Base-by-base conservation (phyloP, 495 filamentous ascomycete species). In the Aspergillus olivimuriae region DNA sequence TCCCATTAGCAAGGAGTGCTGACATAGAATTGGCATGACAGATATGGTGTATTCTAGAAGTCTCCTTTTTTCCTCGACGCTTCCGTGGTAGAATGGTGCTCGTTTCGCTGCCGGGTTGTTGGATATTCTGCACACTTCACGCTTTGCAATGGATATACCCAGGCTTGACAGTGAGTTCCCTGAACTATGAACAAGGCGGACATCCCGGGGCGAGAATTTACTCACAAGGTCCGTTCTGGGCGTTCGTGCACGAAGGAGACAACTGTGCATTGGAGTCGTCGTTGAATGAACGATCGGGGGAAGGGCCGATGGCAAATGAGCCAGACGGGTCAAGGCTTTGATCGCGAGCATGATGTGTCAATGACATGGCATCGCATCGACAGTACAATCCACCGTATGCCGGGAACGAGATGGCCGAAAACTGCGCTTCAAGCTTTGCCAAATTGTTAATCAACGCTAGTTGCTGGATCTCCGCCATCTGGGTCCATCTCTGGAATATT, bases 371-470 rank as follows among this genome's bases (percentile, higher is more conserved):
- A 48, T 52, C 50, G 21, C 37, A 38, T 16, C 55, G 49, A 42
- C 48, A 44, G 38, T 67, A 70, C 8, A 70, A 49, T 38, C 51
- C 56, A 16, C 60, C 61, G 39, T 59, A 65, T 11, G 49, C 52
- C 28, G 58, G 57, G 43, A 65, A 63, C 2, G 22, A 19, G 19
- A 64, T 56, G 22, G 44, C 41, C 2, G 54, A 44, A 1, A 63
- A 37, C 32, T 66, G 41, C 18, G 41, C 50, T 48, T 70, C 53
- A 9, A 62, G 40, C 19, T 52, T 18, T 0, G 55, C 57, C 17
- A 69, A 39, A 22, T 53, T 46, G 23, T 53, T 49, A 11, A 70
- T 61, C 4, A 70, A 41, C 32, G 56, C 28, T 1, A 63, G 41
- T 39, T 53, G 48, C 5, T 67, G 48, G 10, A 44, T 26, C 23